Percentiles rank a stretch among this genome's conserved stretches.
Evolutionary conservation across 2,329 filamentous ascomycete genomes (phyloP).

Genomic region (Colletotrichum liaoningense): DNA sequence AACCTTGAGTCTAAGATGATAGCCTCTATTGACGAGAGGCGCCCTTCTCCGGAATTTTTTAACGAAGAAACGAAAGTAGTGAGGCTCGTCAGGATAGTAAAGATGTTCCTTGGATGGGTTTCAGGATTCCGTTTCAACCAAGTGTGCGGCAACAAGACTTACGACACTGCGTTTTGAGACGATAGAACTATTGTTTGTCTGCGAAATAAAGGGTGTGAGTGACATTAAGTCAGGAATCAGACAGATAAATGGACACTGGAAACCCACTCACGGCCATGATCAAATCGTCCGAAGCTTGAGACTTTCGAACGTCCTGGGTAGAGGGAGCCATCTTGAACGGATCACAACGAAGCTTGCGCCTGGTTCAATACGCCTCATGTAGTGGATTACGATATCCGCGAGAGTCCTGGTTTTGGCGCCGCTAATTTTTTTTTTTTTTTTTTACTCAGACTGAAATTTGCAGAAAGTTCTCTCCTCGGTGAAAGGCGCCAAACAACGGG

Average conservation of each 20-base stretch:
- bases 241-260: not conserved
- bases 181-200: slow-evolving; percentile 93
- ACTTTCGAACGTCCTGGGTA: not conserved
- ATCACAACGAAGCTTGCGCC: not conserved
- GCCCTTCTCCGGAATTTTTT: slow-evolving; percentile 83
- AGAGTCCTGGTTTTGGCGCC: not conserved
- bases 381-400: not conserved
- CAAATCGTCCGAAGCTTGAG: slow-evolving; percentile 55
- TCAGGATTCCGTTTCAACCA: not conserved
- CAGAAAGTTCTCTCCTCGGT: not conserved
- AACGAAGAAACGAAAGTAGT: slow-evolving; percentile 91
- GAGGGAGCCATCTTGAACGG: slow-evolving; percentile 11
- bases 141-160: slow-evolving; percentile 10
- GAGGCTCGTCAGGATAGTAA: slow-evolving; percentile 81
- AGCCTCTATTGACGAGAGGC: slow-evolving; percentile 91
- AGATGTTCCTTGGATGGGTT: slow-evolving; percentile 58
- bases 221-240: not conserved
- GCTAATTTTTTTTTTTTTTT: not conserved
- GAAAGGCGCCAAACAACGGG: not conserved
- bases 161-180: slow-evolving; percentile 95
- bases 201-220: slow-evolving; percentile 25
- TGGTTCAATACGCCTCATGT: not conserved
- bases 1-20: slow-evolving; percentile 86
- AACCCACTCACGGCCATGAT: slow-evolving; percentile 64
- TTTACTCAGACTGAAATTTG: not conserved